These are phyloP conservation scores for Cladophialophora carrionii DNA, from an alignment of 2,329 filamentous ascomycete genomes.

Conservation along the genomic window DNA sequence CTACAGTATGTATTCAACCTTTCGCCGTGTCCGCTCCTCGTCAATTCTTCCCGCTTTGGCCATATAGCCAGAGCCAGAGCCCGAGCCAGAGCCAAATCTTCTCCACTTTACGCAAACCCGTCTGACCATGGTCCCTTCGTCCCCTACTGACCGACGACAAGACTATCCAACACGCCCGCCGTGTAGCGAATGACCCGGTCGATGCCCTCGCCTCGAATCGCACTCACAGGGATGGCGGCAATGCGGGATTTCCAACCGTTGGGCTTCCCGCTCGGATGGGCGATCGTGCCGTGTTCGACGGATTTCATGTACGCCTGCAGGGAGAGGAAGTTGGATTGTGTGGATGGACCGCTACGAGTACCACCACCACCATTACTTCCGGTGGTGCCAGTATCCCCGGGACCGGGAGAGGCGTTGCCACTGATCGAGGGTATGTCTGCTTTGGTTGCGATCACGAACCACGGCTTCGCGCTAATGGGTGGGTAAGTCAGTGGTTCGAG, in stretches of 20 bases:
- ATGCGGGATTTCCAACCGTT: constrained; percentile 63
- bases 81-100: no score
- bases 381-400: neutral
- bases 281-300: constrained; percentile 63
- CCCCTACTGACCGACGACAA: constrained; percentile 16
- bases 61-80: no score
- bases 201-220: constrained; percentile 83
- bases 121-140: no score
- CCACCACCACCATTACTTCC: neutral
- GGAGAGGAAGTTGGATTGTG: constrained; percentile 73
- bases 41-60: no score
- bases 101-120: no score
- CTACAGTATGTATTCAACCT: neutral
- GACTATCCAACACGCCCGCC: constrained; percentile 47
- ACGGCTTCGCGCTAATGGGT: constrained; percentile 90
- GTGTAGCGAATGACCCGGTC: constrained; percentile 55
- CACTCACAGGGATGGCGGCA: constrained; percentile 80
- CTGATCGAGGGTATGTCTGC: constrained; percentile 65
- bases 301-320: constrained; percentile 71
- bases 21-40: neutral
- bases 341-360: no score
- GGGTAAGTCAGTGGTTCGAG: constrained; percentile 58
- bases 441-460: constrained; percentile 94
- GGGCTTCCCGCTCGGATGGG: constrained; percentile 74
- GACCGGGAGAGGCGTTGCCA: no score